A percentile compares a stretch with the other conserved stretches of the same genome.
Conservation (phyloP, 2,329 filamentous ascomycete species). For the Penicillium sp. region DNA sequence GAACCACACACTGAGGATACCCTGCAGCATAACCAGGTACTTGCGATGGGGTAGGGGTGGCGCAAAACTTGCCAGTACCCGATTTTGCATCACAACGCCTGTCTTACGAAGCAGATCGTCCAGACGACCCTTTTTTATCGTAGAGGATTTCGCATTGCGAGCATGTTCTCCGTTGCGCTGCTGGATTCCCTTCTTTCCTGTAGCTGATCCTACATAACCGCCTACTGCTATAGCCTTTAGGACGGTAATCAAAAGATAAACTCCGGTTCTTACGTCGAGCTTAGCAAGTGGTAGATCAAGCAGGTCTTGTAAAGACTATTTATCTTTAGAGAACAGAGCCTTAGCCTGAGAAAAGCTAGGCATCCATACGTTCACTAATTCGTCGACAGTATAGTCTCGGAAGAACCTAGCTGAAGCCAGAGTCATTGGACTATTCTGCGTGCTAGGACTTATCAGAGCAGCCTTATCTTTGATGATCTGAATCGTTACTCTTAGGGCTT, state of each 20-base stretch:
- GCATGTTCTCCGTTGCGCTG: neutral
- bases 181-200: neutral
- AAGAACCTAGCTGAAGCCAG: neutral
- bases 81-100: neutral
- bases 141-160: neutral
- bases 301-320: neutral
- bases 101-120: neutral
- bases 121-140: neutral
- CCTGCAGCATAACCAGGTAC: neutral
- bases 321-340: neutral
- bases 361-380: neutral
- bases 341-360: neutral
- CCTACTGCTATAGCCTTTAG: neutral
- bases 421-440: neutral
- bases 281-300: neutral
- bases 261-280: neutral
- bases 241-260: neutral
- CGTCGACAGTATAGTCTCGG: neutral
- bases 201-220: neutral
- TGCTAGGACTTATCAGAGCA: neutral
- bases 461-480: neutral
- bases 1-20: constrained; percentile 29
- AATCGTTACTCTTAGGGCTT: neutral
- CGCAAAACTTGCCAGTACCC: neutral
- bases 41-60: neutral